Evolutionary conservation across 164 flowering plant species (phyloP).

Genomic region (grape (Vitis vinifera)): DNA sequence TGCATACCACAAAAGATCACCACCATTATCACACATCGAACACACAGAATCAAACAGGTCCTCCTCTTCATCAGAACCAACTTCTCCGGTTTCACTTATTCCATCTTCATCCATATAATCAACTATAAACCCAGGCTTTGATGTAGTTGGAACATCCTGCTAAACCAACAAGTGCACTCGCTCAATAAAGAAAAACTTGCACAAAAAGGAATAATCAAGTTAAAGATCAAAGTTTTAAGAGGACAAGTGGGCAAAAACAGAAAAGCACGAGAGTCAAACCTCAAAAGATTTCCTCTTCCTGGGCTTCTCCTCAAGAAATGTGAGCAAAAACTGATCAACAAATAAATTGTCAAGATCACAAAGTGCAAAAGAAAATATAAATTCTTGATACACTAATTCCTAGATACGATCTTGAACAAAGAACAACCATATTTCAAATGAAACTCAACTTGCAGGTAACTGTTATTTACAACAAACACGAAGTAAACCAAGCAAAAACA

Average conservation of each 20-base stretch:
- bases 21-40: constrained; percentile 90
- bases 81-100: constrained; percentile 29
- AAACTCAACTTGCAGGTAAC: too few relatives aligned
- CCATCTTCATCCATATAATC: constrained; percentile 37
- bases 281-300: constrained; percentile 44
- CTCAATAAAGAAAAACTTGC: neutral
- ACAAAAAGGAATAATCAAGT: neutral
- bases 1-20: constrained; percentile 63
- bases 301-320: constrained; percentile 53
- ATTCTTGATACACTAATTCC: too few relatives aligned
- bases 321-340: constrained; percentile 49
- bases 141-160: constrained; percentile 20
- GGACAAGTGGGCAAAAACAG: neutral
- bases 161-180: neutral
- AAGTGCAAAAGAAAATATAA: neutral
- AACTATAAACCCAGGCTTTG: constrained; percentile 31
- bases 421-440: too few relatives aligned
- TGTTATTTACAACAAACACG: too few relatives aligned
- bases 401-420: too few relatives aligned
- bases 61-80: constrained; percentile 39
- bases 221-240: neutral
- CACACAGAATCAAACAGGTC: constrained; percentile 71
- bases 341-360: neutral
- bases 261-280: constrained; percentile 35
- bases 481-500: too few relatives aligned